Conservation (phyloP, 176 grass and related monocot species). For the Aegilops speltoides region DNA sequence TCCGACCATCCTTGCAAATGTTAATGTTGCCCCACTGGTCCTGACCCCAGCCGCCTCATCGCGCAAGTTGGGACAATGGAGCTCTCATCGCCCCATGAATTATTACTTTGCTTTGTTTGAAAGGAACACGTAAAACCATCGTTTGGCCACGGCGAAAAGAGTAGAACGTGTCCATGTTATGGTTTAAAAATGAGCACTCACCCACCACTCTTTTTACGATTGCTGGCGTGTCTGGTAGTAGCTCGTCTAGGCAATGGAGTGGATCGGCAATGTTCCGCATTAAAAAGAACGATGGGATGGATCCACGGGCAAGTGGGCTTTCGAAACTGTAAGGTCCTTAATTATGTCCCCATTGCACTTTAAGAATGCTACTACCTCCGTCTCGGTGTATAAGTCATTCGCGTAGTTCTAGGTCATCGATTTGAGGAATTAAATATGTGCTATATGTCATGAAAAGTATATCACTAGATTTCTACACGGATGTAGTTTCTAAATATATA, state of each 20-base stretch:
- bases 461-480: too few species aligned
- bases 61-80: background rate
- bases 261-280: background rate
- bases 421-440: too few species aligned
- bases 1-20: background rate
- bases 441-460: too few species aligned
- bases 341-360: background rate
- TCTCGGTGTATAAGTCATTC: too few species aligned
- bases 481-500: too few species aligned
- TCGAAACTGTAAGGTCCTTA: background rate
- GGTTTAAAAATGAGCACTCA: background rate
- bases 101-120: background rate
- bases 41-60: background rate
- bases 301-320: background rate
- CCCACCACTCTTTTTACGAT: background rate
- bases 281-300: background rate
- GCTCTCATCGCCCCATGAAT: background rate
- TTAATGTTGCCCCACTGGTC: background rate
- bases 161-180: background rate
- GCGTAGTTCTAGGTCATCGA: too few species aligned
- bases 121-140: background rate
- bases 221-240: background rate
- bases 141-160: background rate
- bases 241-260: too few species aligned
- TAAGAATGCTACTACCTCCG: background rate